A percentile compares a stretch with the other conserved stretches of the same genome.
Conservation (phyloP, 108 stramenopile species). For the Discostella pseudostelligera region DNA sequence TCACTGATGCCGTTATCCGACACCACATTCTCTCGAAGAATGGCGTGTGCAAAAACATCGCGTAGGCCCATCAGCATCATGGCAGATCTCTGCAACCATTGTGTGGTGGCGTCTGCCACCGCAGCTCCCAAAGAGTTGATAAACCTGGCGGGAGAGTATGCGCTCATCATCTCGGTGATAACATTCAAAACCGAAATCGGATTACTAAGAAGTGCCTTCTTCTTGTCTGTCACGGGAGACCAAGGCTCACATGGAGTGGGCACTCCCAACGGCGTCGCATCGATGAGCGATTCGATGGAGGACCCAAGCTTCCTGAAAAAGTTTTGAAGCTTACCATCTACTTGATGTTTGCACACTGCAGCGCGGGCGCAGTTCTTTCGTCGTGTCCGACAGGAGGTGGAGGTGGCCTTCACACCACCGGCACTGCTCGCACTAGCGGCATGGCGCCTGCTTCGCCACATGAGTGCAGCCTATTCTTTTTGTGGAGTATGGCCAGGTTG, state of each 20-base stretch:
- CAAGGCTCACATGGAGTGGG: conserved; percentile 22
- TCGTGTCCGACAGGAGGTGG: conserved; percentile 4
- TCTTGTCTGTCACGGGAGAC: conserved; percentile 17
- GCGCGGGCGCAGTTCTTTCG: not conserved
- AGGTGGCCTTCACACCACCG: not conserved
- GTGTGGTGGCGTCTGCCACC: not conserved
- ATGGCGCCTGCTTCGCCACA: conserved; percentile 2
- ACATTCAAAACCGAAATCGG: conserved; percentile 13
- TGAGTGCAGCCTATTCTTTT: not conserved
- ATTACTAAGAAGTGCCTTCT: conserved; percentile 16
- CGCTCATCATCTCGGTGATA: conserved; percentile 12
- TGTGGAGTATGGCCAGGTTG: not conserved
- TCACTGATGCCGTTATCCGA: not conserved
- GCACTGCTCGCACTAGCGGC: conserved; percentile 1
- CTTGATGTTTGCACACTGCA: too few species aligned
- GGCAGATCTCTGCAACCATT: not conserved
- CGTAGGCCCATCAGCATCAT: conserved; percentile 17
- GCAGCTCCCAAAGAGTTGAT: conserved; percentile 5
- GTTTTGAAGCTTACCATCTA: not conserved
- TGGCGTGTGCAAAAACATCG: conserved; percentile 14
- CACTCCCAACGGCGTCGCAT: conserved; percentile 23
- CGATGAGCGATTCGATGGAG: conserved; percentile 25
- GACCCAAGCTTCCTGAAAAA: conserved; percentile 17
- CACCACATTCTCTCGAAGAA: conserved; percentile 19
- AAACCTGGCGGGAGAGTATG: not conserved